These are phyloP conservation scores for Wickerhamomyces chaumierensis DNA, from an alignment of 805 yeast genomes.

Conservation along the genomic window DNA sequence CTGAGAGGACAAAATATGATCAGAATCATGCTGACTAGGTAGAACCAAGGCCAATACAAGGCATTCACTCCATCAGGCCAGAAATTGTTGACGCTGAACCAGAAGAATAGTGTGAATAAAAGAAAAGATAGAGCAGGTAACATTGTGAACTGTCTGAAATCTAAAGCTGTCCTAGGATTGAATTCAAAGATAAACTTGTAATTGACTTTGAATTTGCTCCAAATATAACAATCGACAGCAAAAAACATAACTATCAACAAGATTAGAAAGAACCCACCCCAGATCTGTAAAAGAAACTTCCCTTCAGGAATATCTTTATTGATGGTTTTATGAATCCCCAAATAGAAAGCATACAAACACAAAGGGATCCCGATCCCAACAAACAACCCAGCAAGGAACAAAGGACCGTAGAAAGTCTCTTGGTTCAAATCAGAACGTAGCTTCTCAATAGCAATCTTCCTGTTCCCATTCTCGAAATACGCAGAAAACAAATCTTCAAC, in stretches of 20 bases:
- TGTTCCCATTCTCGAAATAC: constrained; percentile 59
- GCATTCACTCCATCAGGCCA: constrained; percentile 54
- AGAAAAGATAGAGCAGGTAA: constrained; percentile 52
- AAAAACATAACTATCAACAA: constrained; percentile 52
- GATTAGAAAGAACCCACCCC: constrained; percentile 82
- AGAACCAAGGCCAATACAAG: constrained; percentile 72
- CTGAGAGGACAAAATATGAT: constrained; percentile 53
- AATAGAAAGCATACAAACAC: constrained; percentile 43
- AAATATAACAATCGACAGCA: constrained; percentile 57
- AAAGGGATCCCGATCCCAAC: constrained; percentile 67
- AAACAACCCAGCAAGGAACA: constrained; percentile 55
- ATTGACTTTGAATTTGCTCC: constrained; percentile 69
- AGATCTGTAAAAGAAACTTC: constrained; percentile 60
- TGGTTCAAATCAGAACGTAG: constrained; percentile 37
- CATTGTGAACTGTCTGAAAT: constrained; percentile 53
- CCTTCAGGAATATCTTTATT: constrained; percentile 42
- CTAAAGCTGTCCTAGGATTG: constrained; percentile 53
- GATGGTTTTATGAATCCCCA: constrained; percentile 33
- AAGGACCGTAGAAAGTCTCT: constrained; percentile 25
- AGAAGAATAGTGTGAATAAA: constrained; percentile 46
- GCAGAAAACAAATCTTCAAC: constrained; percentile 60
- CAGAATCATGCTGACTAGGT: constrained; percentile 38
- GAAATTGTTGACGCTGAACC: constrained; percentile 67
- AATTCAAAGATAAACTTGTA: constrained; percentile 90
- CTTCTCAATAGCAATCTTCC: constrained; percentile 58